Base-by-base conservation (phyloP, 306 rosid genomes). In the Mimosa pudica region DNA sequence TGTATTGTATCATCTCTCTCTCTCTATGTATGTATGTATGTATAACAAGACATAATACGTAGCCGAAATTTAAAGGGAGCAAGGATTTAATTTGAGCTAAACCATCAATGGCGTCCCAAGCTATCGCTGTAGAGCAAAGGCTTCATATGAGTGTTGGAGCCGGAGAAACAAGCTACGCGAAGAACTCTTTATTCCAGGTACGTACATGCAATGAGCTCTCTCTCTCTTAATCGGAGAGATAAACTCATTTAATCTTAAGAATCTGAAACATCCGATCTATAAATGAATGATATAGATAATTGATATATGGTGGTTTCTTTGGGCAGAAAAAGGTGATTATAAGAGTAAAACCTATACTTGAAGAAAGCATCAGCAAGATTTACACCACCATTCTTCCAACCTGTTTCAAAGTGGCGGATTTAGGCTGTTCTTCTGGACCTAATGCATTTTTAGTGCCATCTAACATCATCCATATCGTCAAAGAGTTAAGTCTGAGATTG, bases 381-480 rank as follows among this genome's bases (percentile, higher is more conserved):
- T 55, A 7, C 4, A 0, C 10, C 61, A 55, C 30, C 30, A 55
- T 17, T n/a, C 14, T 60, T 44, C 88, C 88, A 12, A 72, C 61
- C 0, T 86, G 86, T 47, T 38, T 88, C 47, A 86, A 69, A 79
- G 78, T 88, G 54, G 89, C 88, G 30, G 88, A 88, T 44, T 82
- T 89, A 5, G 92, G 90, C 2, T 86, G 90, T 70, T 86, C 90
- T 33, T 80, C 84, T 0, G 89, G 87, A 24, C 84, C 85, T 7
- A 88, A 81, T 65, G 61, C 86, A 14, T 58, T 80, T 24, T 2
- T 78, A 1, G 71, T 60, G 7, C 35, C 32, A 17, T 73, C 79
- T 13, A 58, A 75, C 16, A 65, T 82, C 35, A 71, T 57, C 2
- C 4, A 77, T 14, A 11, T 38, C 20, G 44, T 78, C 41, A 14